Evolutionary conservation across 352 stramenopile species (phyloP).

Genomic region (Globisporangium cystogenes): DNA sequence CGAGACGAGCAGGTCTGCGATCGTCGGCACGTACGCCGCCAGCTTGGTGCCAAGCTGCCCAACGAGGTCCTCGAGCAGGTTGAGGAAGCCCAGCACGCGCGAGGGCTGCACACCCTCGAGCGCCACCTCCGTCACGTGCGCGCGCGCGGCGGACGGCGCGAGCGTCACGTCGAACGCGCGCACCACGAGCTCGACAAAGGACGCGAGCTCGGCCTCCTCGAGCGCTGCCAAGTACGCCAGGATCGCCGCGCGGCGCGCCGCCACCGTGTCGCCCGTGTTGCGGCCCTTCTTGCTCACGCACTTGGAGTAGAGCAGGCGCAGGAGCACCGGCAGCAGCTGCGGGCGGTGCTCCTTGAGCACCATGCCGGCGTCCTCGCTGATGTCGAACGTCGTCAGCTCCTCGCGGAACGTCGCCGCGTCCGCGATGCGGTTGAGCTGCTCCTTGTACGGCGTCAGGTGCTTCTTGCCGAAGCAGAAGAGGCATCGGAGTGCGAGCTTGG

Average conservation of each 20-base stretch:
- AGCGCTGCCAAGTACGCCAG: constrained; percentile 86
- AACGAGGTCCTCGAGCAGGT: constrained; percentile 85
- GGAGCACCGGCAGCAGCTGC: constrained; percentile 78
- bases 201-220: constrained; percentile 62
- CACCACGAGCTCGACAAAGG: constrained; percentile 88
- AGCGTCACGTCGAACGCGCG: constrained; percentile 69
- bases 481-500: constrained; percentile 83
- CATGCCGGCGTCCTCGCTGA: constrained; percentile 55
- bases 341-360: constrained; percentile 79
- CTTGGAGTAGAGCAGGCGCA: constrained; percentile 89
- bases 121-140: constrained; percentile 10
- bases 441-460: constrained; percentile 83
- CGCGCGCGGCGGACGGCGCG: neutral
- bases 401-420: constrained; percentile 85
- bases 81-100: constrained; percentile 87
- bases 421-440: constrained; percentile 73
- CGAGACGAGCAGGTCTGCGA: constrained; percentile 72
- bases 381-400: constrained; percentile 87
- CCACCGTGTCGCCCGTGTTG: constrained; percentile 81
- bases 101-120: constrained; percentile 63
- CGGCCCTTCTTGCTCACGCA: constrained; percentile 84
- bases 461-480: constrained; percentile 83
- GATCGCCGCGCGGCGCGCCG: constrained; percentile 83
- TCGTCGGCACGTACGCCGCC: constrained; percentile 63
- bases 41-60: constrained; percentile 84